Evolutionary conservation across 2,329 filamentous ascomycete genomes (phyloP), one percentile per base, ranked within the genome.

Genomic region (Hymenoscyphus scutula): DNA sequence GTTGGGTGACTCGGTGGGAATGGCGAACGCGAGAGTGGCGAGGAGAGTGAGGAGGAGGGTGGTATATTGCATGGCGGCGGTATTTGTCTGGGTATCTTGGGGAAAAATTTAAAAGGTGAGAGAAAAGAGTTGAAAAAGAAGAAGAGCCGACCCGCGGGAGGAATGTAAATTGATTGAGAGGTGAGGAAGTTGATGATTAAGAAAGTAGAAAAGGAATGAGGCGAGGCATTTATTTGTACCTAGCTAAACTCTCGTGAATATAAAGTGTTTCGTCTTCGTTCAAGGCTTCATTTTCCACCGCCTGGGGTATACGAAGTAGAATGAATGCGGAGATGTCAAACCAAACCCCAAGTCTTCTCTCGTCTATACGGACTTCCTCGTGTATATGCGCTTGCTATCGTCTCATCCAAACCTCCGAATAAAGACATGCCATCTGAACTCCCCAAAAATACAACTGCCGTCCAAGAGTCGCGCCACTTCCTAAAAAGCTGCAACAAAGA

Each of bases 81-180:
- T 56, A 37, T 1, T 53, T 37, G 25, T 23, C 55, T n/a, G 10
- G 30, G 34, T 37, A 37, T 37, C 34, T 37, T 37, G 34, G 5
- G 5, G 17, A 37, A 37, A 37, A 37, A 37, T 37, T 11, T 15
- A 19, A 48, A 15, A 15, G 13, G 17, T 37, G 34, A 37, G 19
- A 48, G n/a, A 32, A 32, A 30, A 45, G 34, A 7, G 29, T 19
- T 13, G 23, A 41, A 58, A 27, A 41, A 41, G 2, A 29, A 29
- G 13, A 56, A 61, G 59, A 54, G 59, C 56, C 58, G 58, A 61
- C 63, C 63, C 32, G 63, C 61, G 63, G 61, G 61, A 55, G 38
- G 25, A 61, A 56, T 56, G 56, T 48, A 58, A 23, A 5, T 25
- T 51, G n/a, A 27, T 15, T 3, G n/a, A 25, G n/a, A 27, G 25